Base-by-base conservation (phyloP, 2,329 filamentous ascomycete genomes). In the Cryphonectria radicalis region DNA sequence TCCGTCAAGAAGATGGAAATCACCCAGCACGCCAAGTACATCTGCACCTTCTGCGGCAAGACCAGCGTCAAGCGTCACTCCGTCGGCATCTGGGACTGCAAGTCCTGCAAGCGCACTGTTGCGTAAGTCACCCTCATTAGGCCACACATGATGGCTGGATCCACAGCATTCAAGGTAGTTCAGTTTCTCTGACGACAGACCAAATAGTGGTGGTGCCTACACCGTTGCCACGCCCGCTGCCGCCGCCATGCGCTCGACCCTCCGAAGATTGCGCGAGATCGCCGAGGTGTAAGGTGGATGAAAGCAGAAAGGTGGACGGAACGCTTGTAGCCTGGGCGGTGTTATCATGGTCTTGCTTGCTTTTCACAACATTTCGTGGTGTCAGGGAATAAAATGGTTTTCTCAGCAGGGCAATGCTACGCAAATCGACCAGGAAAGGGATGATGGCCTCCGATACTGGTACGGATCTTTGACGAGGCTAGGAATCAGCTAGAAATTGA, bases 1-100 rank as follows among this genome's bases (percentile, higher is more conserved):
- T 95, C 94, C 85, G 92, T 96, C 83, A 98, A 98, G 94, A 98
- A 98, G 93, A 97, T 98, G 92, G 96, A 98, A 92, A 93, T 98
- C 85, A 93, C 93, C 81, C 96, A 98, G 87, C 96, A 99, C 90
- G 94, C 94, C 88, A 92, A 92, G 85, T 98, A 98, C 83, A 91
- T 91, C 83, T 98, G 95, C 91, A 95, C 95, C 77, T 99, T 98
- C 93, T 97, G 94, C 90, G 95, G 95, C 83, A 98, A 98, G 92
- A 92, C 91, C 84, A 93, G 92, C 80, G 94, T 97, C 82, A 94
- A 94, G 89, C 92, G 95, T 82, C 89, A 94, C 82, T 91, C 93
- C 76, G 93, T 95, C 79, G 95, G 95, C 81, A 98, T 97, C 90
- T 98, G 95, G 95, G 90, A 95, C 85, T 99, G 96, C 93, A 73